Conservation (phyloP, 2,329 filamentous ascomycete species). For the Fusarium newnesense region DNA sequence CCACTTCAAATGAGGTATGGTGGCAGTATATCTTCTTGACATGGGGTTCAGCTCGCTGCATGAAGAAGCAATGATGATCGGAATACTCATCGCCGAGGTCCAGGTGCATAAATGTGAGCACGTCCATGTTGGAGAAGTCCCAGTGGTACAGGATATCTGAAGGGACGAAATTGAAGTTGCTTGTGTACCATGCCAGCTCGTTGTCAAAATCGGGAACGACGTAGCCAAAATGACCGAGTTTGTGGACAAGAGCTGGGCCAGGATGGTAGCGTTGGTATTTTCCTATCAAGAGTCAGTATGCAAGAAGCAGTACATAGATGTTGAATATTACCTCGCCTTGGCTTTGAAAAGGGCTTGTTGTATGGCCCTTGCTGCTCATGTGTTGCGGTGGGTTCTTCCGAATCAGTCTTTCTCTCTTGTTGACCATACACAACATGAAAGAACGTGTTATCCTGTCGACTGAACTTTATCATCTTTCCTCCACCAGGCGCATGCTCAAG, state of each 20-base stretch:
- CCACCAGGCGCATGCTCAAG: not conserved
- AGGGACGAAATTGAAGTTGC: not conserved
- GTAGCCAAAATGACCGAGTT: not conserved
- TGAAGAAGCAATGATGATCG: not conserved
- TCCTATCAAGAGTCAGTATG: not conserved
- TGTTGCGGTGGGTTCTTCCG: not conserved
- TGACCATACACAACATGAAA: not conserved
- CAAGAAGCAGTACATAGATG: too few relatives aligned
- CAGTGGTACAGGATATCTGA: not conserved
- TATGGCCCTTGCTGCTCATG: not conserved
- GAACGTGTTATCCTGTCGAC: not conserved
- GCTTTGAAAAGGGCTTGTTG: not conserved
- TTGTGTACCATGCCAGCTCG: not conserved
- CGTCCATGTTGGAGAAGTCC: not conserved
- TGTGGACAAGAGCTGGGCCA: not conserved
- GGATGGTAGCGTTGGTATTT: not conserved
- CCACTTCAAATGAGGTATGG: not conserved
- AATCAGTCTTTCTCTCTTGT: not conserved
- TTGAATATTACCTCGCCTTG: not conserved
- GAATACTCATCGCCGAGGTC: not conserved
- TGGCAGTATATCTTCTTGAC: not conserved
- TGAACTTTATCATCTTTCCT: not conserved
- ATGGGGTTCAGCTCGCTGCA: not conserved
- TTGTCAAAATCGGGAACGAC: not conserved
- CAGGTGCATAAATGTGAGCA: not conserved